Evolutionary conservation across 768 basidiomycete genomes (phyloP).

Genomic region (Lactarius trivialis): DNA sequence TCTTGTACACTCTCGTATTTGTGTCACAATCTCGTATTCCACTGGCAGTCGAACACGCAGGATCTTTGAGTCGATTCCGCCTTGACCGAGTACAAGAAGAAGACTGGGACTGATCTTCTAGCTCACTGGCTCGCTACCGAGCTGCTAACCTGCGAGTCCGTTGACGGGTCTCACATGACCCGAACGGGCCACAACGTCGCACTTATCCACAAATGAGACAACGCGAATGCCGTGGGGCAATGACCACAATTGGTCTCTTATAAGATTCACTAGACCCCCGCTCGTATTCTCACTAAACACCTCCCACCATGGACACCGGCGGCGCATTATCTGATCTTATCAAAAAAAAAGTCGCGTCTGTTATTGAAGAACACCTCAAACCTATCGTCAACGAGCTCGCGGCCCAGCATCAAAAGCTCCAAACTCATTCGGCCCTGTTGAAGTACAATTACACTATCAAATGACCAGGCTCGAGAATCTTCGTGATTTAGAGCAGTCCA

Average conservation of each 20-base stretch:
- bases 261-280: too few relatives aligned
- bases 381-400: conserved; percentile 12
- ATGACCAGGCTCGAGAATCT: conserved; percentile 11
- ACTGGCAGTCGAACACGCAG: too few relatives aligned
- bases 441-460: conserved; percentile 14
- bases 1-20: not conserved
- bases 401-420: conserved; percentile 2
- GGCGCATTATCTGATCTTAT: conserved; percentile 1
- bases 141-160: too few relatives aligned
- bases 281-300: not conserved
- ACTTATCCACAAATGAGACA: too few relatives aligned
- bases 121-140: too few relatives aligned
- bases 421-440: conserved; percentile 1
- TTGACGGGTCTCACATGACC: too few relatives aligned
- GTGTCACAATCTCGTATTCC: not conserved
- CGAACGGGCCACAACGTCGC: too few relatives aligned
- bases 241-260: too few relatives aligned
- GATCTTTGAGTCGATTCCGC: too few relatives aligned
- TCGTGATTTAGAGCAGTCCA: conserved; percentile 14
- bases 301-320: not conserved
- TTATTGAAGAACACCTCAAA: conserved; percentile 14
- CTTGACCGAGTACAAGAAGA: too few relatives aligned
- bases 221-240: too few relatives aligned
- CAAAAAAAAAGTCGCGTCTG: not conserved
- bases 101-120: too few relatives aligned